These are phyloP conservation scores for Hibiscus mutabilis DNA, from an alignment of 345 rosid species.

Conservation along the genomic window DNA sequence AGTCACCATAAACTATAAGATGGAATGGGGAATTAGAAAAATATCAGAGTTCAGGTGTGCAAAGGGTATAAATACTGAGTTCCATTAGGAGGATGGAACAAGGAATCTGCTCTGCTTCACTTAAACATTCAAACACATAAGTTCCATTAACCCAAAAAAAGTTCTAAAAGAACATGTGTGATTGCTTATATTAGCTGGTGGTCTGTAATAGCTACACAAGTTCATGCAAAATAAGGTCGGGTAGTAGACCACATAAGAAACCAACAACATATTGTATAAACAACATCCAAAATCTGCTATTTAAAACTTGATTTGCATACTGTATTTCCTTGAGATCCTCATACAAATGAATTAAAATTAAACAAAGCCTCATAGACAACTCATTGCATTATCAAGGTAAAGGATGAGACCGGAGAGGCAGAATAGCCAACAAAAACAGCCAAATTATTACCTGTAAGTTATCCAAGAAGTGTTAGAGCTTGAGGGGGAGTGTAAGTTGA, in stretches of 20 bases:
- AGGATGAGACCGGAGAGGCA: neutral
- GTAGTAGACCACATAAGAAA: neutral
- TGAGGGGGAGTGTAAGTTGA: no score
- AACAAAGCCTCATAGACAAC: neutral
- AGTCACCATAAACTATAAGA: neutral
- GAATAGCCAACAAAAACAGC: conserved; percentile 5
- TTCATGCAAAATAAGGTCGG: neutral
- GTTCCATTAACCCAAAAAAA: neutral
- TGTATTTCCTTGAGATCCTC: neutral
- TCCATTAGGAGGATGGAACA: neutral
- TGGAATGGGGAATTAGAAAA: neutral
- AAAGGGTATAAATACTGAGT: neutral
- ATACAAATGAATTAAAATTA: neutral
- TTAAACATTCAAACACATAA: neutral
- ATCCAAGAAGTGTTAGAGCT: no score
- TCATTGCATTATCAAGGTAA: neutral
- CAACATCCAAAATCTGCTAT: no score
- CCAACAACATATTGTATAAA: neutral
- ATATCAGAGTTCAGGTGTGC: neutral
- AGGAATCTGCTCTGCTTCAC: neutral
- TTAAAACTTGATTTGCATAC: neutral
- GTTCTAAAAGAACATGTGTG: neutral
- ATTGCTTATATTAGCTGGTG: neutral
- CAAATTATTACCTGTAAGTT: no score
- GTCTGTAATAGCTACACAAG: neutral